Percentiles rank a stretch among this genome's conserved stretches.
Conservation (phyloP, 73 alveolate species). For the Paraurostyla sp. region DNA sequence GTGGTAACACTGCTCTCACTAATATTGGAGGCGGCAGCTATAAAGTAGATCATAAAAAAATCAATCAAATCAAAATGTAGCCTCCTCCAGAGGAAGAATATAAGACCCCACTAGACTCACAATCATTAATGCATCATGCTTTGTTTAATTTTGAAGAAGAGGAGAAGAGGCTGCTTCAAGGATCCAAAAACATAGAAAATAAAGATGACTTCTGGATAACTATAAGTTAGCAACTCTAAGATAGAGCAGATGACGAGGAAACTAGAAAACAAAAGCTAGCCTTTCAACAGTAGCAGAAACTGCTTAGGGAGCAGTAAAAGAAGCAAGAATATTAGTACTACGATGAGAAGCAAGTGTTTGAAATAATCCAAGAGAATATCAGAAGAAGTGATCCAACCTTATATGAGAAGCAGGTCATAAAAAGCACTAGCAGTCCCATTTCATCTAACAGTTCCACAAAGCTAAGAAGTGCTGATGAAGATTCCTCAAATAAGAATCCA, state of each 20-base stretch:
- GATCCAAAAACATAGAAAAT: conserved; percentile 12
- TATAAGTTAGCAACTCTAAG: neutral
- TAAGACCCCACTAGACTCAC: neutral
- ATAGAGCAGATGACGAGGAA: neutral
- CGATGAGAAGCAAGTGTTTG: neutral
- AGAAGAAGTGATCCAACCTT: neutral
- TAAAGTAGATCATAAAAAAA: neutral
- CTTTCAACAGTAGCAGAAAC: neutral
- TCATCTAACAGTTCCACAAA: too few species aligned
- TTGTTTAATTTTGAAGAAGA: conserved; percentile 32
- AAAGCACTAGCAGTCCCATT: neutral
- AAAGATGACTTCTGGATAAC: conserved; percentile 54
- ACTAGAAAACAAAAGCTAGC: neutral
- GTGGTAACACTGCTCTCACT: neutral
- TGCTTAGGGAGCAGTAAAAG: neutral
- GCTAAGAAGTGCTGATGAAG: too few species aligned
- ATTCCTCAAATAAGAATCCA: too few species aligned
- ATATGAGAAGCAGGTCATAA: neutral
- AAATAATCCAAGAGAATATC: neutral
- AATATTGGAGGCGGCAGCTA: neutral
- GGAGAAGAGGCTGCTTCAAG: conserved; percentile 21
- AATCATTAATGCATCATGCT: neutral
- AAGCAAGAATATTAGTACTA: neutral
- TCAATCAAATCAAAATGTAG: too few species aligned
- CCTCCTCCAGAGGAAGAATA: conserved; percentile 33